Percentiles rank a stretch among this genome's conserved stretches.
phyloP scores from a whole-genome alignment of 495 filamentous ascomycete species.

The Xylaria scruposa region DNA sequence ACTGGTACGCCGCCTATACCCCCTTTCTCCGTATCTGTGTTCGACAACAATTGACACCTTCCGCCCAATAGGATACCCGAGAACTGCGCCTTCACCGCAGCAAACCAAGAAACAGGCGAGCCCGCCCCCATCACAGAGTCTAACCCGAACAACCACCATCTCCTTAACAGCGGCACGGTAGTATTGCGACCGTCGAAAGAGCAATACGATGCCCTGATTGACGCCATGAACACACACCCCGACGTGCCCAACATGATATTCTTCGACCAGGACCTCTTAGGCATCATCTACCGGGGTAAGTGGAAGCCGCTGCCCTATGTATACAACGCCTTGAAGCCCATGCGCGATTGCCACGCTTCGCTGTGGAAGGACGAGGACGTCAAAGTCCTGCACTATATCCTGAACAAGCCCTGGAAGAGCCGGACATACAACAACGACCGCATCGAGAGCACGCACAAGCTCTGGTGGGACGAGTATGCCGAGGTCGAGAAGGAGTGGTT shows the following conservation, averaged over 20 bases:
- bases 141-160: slow-evolving; percentile 45
- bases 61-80: slow-evolving; percentile 37
- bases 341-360: slow-evolving; percentile 43
- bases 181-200: slow-evolving; percentile 42
- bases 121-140: slow-evolving; percentile 42
- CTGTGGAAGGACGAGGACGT: slow-evolving; percentile 46
- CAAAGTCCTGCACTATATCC: slow-evolving; percentile 48
- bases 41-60: neutral
- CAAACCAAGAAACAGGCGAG: slow-evolving; percentile 44
- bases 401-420: slow-evolving; percentile 50
- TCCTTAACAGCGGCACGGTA: slow-evolving; percentile 50
- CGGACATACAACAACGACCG: slow-evolving; percentile 41
- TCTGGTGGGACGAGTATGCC: slow-evolving; percentile 48
- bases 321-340: slow-evolving; percentile 50
- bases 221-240: slow-evolving; percentile 51
- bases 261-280: slow-evolving; percentile 50
- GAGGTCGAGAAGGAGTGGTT: slow-evolving; percentile 47
- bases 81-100: slow-evolving; percentile 49
- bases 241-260: slow-evolving; percentile 50
- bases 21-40: neutral
- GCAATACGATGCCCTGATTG: slow-evolving; percentile 43
- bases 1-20: slow-evolving; percentile 31
- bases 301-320: slow-evolving; percentile 49
- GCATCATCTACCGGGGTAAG: slow-evolving; percentile 45
- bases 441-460: slow-evolving; percentile 45